Evolutionary conservation across 2,329 filamentous ascomycete species (phyloP).

Genomic region (Talaromyces sp.): DNA sequence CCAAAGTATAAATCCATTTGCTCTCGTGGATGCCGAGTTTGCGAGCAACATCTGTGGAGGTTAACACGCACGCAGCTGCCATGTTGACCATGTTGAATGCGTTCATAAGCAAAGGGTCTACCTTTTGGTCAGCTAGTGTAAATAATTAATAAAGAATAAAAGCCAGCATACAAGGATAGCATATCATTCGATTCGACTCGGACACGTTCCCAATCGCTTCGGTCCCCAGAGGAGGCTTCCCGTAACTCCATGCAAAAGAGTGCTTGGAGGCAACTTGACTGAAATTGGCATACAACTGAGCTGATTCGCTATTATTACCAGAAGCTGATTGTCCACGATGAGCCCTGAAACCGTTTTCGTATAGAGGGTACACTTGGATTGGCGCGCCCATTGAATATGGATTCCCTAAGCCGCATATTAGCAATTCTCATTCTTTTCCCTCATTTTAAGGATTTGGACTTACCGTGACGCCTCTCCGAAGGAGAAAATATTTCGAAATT

Average conservation of each 20-base stretch:
- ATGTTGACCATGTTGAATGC: constrained; percentile 67
- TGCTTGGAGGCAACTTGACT: constrained; percentile 53
- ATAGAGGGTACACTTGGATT: constrained; percentile 64
- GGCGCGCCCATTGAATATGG: constrained; percentile 58
- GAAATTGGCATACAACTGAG: constrained; percentile 58
- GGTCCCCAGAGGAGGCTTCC: constrained; percentile 41
- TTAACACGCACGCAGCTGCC: constrained; percentile 57
- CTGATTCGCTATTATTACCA: constrained; percentile 57
- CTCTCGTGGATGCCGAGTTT: constrained; percentile 51
- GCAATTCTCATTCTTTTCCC: not conserved
- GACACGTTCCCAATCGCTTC: constrained; percentile 52
- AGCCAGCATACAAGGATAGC: constrained; percentile 55
- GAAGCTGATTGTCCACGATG: constrained; percentile 49
- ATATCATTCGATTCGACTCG: constrained; percentile 63
- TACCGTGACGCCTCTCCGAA: constrained; percentile 42
- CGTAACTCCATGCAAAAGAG: constrained; percentile 55
- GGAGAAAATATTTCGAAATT: constrained; percentile 49
- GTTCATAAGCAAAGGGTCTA: constrained; percentile 66
- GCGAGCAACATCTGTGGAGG: constrained; percentile 52
- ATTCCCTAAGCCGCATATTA: constrained; percentile 34
- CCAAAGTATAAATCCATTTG: constrained; percentile 61
- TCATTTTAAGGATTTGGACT: not conserved
- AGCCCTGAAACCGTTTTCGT: constrained; percentile 61
- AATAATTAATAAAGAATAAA: not conserved
- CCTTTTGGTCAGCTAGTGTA: not conserved